Base-by-base conservation (phyloP, 768 basidiomycete species). In the Auriscalpium vulgare region DNA sequence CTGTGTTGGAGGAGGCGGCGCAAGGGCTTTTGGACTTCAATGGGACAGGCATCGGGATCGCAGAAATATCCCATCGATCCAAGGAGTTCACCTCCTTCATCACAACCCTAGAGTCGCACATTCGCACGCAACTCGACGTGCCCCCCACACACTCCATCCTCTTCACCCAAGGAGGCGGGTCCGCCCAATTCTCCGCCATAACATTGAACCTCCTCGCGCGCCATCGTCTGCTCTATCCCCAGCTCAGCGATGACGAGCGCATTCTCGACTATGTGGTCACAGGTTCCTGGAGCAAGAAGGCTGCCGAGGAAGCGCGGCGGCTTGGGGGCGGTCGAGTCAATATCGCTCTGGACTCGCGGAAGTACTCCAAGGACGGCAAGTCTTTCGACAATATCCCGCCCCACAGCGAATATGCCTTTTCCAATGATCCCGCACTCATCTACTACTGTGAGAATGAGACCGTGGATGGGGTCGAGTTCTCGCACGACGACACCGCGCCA, bases 371-470 rank as follows among this genome's bases (percentile, higher is more conserved):
- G 51, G 82, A 85, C 64, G 81, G 78, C 54, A 86, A 87, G 66
- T 75, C 84, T 0, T 90, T 87, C 70, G 86, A 92, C 62, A 82
- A 80, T 59, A 82, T 98, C 67, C 94, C 97, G 9, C 73, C 83
- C 10, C 83, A 82, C 67, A 71, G 75, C 53, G 78, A 79, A 53
- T 98, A 88, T 79, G 67, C 71, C 10, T 92, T 97, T 74, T 87
- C 88, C 8, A 59, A 71, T n/a, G 79, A 85, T 66, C 86, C 95
- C 13, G 95, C 89, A 29, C 79, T 95, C 62, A 85, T 97, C 57
- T 98, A 95, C 74, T 98, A 97, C 74, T 99, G 97, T 79, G 97
- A 97, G 70, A 99, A 99, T 77, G 97, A 99, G 76, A 99, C 97
- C 13, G 88, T 98, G 56, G 87, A 95, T 63, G 97, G 97, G 45